Base-by-base conservation (phyloP, 108 stramenopile genomes). In the Nitzschia inconspicua region DNA sequence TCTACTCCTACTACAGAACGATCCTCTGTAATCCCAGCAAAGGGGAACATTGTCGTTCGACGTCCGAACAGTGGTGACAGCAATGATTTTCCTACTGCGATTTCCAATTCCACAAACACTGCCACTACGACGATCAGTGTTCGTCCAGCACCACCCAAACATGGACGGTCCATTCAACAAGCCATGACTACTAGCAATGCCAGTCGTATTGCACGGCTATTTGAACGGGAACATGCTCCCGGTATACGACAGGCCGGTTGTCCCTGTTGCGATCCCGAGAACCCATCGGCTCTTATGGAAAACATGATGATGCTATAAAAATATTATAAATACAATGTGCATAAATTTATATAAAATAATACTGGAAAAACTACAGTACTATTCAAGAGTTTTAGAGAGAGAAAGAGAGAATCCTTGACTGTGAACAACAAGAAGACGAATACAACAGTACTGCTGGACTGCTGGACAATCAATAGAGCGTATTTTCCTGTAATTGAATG, bases 241-340 rank as follows among this genome's bases (percentile, higher is more conserved):
- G 88, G 87, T 23, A 66, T 92, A 19, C 73, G 87, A 43, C 70
- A 71, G 40, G 46, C 80, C 10, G 92, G 83, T 10, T 93, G 88
- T 68, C 88, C 92, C 10, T 89, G 92, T 46, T 93, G 91, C 47
- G 84, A 88, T 68, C 92, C 88, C 13, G 84, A 88, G 40, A 60
- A 83, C 51, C 68, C 73, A 16, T 47, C 47, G 19, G 77, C 68
- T 53, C 37, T 77, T 14, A 60, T 57, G 3, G 77, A 81, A 43
- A 68, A 47, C 23, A 78, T 85, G 66, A 61, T 79, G 74, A 72
- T 52, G 41, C 28, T 66, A 26, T 65, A 54, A 24, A 18, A 46
- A 6, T 7, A 37, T n/a, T 37, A 37, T 11, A 37, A 10, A 37
- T 11, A 37, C 11, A 8, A 37, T 37, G 36, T 8, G 11, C 11